phyloP scores from a whole-genome alignment of 2,329 filamentous ascomycete genomes.

The Pseudocercospora cruenta region DNA sequence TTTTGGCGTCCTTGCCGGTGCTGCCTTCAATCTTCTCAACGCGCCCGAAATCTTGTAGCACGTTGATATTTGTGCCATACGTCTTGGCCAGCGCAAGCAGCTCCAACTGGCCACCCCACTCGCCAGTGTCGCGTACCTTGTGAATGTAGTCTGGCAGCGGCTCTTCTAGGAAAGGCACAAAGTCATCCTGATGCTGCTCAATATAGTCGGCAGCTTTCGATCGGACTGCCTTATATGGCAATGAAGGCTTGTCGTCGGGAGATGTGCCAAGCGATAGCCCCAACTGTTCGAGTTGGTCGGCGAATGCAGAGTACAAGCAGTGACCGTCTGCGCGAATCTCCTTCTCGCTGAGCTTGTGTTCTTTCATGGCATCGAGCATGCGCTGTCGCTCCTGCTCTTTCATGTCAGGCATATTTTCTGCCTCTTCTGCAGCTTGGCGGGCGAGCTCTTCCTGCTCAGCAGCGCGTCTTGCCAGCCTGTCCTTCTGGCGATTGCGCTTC shows the following conservation, averaged over 20 bases:
- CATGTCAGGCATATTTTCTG: conserved; percentile 72
- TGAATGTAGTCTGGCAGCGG: conserved; percentile 71
- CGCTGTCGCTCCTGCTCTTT: conserved; percentile 69
- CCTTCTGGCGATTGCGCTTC: conserved; percentile 90
- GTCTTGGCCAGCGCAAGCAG: conserved; percentile 79
- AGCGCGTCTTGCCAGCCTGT: conserved; percentile 82
- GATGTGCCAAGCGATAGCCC: conserved; percentile 47
- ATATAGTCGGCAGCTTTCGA: conserved; percentile 79
- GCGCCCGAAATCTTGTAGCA: conserved; percentile 79
- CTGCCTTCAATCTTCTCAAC: conserved; percentile 70
- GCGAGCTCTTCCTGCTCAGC: conserved; percentile 77
- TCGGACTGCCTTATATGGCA: conserved; percentile 69
- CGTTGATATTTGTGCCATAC: conserved; percentile 79
- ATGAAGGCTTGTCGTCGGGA: conserved; percentile 16
- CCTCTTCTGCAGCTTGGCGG: conserved; percentile 73
- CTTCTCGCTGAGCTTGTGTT: conserved; percentile 69
- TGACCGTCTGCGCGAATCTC: conserved; percentile 90
- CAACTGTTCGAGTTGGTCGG: conserved; percentile 71
- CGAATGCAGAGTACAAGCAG: conserved; percentile 89
- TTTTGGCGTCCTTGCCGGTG: conserved; percentile 38
- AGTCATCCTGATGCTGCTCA: conserved; percentile 72
- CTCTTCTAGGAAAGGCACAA: conserved; percentile 84
- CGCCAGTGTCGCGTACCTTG: conserved; percentile 82
- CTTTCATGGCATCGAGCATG: conserved; percentile 70
- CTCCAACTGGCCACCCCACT: conserved; percentile 96